Evolutionary conservation across 2,329 filamentous ascomycete genomes (phyloP), one percentile per base, ranked within the genome.

Genomic region (Fonsecaea monophora): DNA sequence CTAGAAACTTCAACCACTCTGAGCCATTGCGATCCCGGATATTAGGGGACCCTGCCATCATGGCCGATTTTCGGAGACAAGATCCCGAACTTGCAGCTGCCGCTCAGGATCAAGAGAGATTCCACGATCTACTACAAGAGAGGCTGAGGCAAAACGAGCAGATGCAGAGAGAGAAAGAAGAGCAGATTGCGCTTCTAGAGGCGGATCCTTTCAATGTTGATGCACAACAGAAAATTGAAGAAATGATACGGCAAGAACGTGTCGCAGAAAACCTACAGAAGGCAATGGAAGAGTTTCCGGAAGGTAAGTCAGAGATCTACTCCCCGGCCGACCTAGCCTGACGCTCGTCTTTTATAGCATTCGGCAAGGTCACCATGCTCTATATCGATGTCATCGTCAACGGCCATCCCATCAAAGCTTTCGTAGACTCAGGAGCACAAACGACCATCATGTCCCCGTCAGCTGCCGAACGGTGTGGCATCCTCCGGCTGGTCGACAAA

Each of bases 401-500:
- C 78, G 90, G 92, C 12, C 87, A 92, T 73, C 92, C 91, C 65
- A 90, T 99, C 74, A 98, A 97, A 82, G 95, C 94, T 2, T 90
- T 99, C 72, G 95, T 99, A 67, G 95, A 99, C 78, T 98, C 95
- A 1, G 95, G 95, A 68, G 95, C 95, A 30, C 95, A 99, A 81
- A 93, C 94, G 32, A 99, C 95, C 60, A 97, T 99, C 82, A 99
- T 99, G 95, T 98, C 94, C 4, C 95, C 95, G 4, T 85, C 89
- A 30, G 97, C 93, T 75, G 95, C 95, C 32, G 92, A 96, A 76
- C 86, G 89, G 8, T 99, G 95, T 76, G 92, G 92, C 73, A 98
- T 99, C 78, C 97, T 97, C 91, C 90, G 94, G 57, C 87, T 99
- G 13, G 92, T 99, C 64, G 95, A 99, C 80, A 91, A 88, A 73